Evolutionary conservation across 805 yeast species (phyloP).

Genomic region (Metschnikowia similis): DNA sequence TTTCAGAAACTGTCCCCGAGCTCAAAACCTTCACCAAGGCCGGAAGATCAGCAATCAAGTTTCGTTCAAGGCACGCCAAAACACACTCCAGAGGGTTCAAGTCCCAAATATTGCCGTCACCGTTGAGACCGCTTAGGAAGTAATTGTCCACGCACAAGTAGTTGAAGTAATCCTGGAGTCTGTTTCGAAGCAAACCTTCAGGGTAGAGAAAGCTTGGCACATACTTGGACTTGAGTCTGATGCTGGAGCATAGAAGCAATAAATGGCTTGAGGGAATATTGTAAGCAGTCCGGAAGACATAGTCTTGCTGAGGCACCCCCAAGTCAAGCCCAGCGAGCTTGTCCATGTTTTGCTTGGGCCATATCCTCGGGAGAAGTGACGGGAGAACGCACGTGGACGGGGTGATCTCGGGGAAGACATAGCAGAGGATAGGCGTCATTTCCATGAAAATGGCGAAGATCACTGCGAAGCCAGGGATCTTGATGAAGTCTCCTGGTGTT

Average conservation of each 20-base stretch:
- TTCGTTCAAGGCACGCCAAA: conserved; percentile 53
- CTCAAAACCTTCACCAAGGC: conserved; percentile 22
- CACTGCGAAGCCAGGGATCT: conserved; percentile 51
- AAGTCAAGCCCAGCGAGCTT: conserved; percentile 4
- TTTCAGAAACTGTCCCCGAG: conserved; percentile 11
- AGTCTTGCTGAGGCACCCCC: conserved; percentile 11
- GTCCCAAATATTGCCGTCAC: conserved; percentile 41
- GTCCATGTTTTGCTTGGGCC: conserved; percentile 18
- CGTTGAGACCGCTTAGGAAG: conserved; percentile 33
- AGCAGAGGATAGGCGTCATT: conserved; percentile 50
- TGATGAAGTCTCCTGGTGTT: conserved; percentile 46
- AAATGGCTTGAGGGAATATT: conserved; percentile 39
- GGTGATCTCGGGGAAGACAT: conserved; percentile 49
- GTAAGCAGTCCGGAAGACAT: conserved; percentile 45
- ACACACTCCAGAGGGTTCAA: conserved; percentile 49
- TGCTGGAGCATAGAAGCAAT: conserved; percentile 28
- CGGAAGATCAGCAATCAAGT: conserved; percentile 33
- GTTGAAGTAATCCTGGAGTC: conserved; percentile 36
- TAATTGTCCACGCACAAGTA: conserved; percentile 53
- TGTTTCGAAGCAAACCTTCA: conserved; percentile 31
- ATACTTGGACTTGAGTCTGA: conserved; percentile 38
- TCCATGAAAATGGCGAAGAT: conserved; percentile 50
- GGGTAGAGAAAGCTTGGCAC: conserved; percentile 38
- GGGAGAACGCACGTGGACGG: conserved; percentile 60
- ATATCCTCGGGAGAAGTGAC: conserved; percentile 34